These are phyloP conservation scores for Nemophila menziesii DNA, from an alignment of 257 asterid species.

Conservation along the genomic window DNA sequence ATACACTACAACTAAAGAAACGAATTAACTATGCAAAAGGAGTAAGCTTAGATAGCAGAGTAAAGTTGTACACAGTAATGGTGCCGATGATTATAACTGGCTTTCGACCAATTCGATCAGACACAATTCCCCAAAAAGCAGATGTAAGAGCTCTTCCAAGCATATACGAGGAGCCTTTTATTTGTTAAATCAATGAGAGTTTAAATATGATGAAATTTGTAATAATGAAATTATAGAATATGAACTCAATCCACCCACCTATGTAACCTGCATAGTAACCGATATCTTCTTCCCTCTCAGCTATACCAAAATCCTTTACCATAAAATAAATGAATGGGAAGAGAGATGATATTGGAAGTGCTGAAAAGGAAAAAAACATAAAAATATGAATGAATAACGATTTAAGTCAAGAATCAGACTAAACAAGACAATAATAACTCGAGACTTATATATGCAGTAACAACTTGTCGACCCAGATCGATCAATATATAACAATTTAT, in stretches of 20 bases:
- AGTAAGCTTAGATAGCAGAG: not conserved
- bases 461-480: too few relatives aligned
- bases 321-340: slow-evolving; percentile 18
- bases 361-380: slow-evolving; percentile 8
- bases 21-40: not conserved
- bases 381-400: not conserved
- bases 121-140: slow-evolving; percentile 45
- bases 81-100: slow-evolving; percentile 61
- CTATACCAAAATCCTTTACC: slow-evolving; percentile 40
- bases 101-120: slow-evolving; percentile 67
- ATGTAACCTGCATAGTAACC: slow-evolving; percentile 58
- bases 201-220: too few relatives aligned
- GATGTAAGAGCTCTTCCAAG: slow-evolving; percentile 65
- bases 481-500: too few relatives aligned
- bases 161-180: slow-evolving; percentile 60
- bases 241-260: slow-evolving; percentile 25
- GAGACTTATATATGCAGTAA: too few relatives aligned
- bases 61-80: slow-evolving; percentile 15
- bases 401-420: not conserved
- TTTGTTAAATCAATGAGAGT: slow-evolving; percentile 4
- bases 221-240: not conserved
- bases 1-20: too few relatives aligned
- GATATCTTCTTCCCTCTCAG: slow-evolving; percentile 53
- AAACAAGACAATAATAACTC: not conserved
- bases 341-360: slow-evolving; percentile 16